These are phyloP conservation scores for Chamaecrista fasciculata DNA, from an alignment of 306 rosid species.

Conservation along the genomic window DNA sequence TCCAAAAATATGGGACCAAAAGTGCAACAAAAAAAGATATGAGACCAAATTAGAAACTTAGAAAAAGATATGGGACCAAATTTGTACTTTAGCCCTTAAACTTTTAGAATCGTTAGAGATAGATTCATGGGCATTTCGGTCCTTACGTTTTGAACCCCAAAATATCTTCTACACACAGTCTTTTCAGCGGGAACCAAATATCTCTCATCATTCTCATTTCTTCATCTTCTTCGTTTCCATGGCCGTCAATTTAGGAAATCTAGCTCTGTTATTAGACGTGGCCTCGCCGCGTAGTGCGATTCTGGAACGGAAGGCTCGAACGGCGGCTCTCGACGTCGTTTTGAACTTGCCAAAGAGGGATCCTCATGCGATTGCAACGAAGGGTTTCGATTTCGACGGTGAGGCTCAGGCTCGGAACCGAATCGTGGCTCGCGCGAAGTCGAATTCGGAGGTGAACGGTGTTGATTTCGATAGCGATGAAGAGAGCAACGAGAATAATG, in stretches of 20 bases:
- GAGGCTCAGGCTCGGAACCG: conserved; percentile 56
- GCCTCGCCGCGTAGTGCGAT: conserved; percentile 45
- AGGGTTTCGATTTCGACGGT: conserved; percentile 62
- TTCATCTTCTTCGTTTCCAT: conserved; percentile 33
- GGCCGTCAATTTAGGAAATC: conserved; percentile 71
- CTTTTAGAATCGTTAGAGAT: neutral
- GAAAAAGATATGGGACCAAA: too few relatives aligned
- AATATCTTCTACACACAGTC: conserved; percentile 39
- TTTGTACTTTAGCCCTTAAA: too few relatives aligned
- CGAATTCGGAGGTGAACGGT: conserved; percentile 69
- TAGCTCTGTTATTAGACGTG: conserved; percentile 64
- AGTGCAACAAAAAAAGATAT: too few relatives aligned
- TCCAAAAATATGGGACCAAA: too few relatives aligned
- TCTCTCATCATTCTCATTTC: neutral
- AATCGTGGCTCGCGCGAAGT: conserved; percentile 58
- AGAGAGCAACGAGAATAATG: conserved; percentile 48
- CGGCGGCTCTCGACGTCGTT: conserved; percentile 49
- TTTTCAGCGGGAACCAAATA: conserved; percentile 39
- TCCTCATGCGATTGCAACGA: conserved; percentile 28
- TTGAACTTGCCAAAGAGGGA: conserved; percentile 63
- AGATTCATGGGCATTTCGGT: conserved; percentile 30
- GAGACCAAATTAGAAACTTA: too few relatives aligned
- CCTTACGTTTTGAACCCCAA: conserved; percentile 11
- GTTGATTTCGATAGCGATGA: conserved; percentile 74
- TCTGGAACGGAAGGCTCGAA: conserved; percentile 57